Conservation (phyloP, 2,329 filamentous ascomycete species). For the Dactylellina parvicollis region DNA sequence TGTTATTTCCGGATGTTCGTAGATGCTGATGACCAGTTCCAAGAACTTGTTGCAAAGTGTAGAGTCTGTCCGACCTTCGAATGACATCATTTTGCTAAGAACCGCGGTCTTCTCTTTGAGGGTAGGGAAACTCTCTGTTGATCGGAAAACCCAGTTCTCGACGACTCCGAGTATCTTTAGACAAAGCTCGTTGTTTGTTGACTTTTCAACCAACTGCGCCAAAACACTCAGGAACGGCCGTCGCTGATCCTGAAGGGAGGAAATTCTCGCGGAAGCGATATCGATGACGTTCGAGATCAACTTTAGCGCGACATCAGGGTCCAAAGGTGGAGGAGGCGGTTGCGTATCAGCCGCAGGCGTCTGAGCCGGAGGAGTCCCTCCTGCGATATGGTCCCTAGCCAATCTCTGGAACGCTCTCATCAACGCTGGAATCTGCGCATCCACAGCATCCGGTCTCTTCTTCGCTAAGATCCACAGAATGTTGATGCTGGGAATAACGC, state of each 20-base stretch:
- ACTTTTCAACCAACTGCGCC: constrained; percentile 94
- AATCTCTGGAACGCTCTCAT: constrained; percentile 97
- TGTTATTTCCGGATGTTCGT: constrained; percentile 95
- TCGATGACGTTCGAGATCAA: constrained; percentile 96
- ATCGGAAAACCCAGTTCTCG: constrained; percentile 94
- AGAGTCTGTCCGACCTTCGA: constrained; percentile 83
- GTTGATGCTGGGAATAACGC: constrained; percentile 89
- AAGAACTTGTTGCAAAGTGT: constrained; percentile 92
- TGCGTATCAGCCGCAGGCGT: constrained; percentile 67
- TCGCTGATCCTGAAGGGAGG: constrained; percentile 86
- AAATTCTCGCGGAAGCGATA: constrained; percentile 89
- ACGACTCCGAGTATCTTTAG: constrained; percentile 94
- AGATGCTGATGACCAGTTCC: constrained; percentile 95
- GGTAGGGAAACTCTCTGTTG: constrained; percentile 93
- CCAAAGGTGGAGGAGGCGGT: constrained; percentile 70
- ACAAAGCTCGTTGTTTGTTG: constrained; percentile 84
- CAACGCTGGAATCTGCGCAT: constrained; percentile 83
- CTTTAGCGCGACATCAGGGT: constrained; percentile 86
- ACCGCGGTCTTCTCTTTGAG: constrained; percentile 99
- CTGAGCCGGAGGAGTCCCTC: constrained; percentile 61
- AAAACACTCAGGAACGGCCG: constrained; percentile 94
- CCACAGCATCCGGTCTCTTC: constrained; percentile 84
- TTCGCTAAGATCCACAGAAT: constrained; percentile 90
- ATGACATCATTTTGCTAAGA: constrained; percentile 97
- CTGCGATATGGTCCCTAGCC: constrained; percentile 88